Percentiles rank a stretch among this genome's conserved stretches.
Conservation (phyloP, 2,329 filamentous ascomycete species). For the Apiospora arundinis region DNA sequence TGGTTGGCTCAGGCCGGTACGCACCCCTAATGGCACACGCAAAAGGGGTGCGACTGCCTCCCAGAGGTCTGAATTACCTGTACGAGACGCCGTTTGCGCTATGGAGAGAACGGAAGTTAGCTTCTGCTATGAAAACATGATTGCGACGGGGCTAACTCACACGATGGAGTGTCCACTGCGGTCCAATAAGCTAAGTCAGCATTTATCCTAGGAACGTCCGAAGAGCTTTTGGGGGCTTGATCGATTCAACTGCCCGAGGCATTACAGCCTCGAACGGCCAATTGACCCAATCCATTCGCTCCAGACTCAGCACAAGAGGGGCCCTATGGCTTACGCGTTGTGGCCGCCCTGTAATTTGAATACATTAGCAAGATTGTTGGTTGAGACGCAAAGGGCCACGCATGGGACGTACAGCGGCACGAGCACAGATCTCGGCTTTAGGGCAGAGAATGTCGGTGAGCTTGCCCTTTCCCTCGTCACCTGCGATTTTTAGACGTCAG, state of each 20-base stretch:
- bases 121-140: background rate
- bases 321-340: conserved; percentile 19
- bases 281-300: background rate
- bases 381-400: background rate
- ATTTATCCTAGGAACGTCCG: background rate
- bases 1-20: background rate
- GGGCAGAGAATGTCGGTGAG: conserved; percentile 21
- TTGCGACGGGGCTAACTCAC: background rate
- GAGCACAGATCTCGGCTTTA: conserved; percentile 22
- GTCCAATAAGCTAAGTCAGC: background rate
- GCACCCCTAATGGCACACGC: conserved; percentile 20
- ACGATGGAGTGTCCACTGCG: conserved; percentile 26
- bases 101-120: background rate
- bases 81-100: conserved; percentile 28
- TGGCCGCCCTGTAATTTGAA: conserved; percentile 21
- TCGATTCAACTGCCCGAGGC: background rate
- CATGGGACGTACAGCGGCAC: conserved; percentile 24
- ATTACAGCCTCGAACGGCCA: background rate
- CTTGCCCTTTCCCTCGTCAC: conserved; percentile 23
- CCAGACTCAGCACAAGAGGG: background rate
- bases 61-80: conserved; percentile 19
- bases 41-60: conserved; percentile 20
- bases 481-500: background rate
- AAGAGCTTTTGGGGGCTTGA: background rate
- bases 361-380: background rate